Conservation (phyloP, 2,329 filamentous ascomycete genomes). For the Colletotrichum echinochloae region DNA sequence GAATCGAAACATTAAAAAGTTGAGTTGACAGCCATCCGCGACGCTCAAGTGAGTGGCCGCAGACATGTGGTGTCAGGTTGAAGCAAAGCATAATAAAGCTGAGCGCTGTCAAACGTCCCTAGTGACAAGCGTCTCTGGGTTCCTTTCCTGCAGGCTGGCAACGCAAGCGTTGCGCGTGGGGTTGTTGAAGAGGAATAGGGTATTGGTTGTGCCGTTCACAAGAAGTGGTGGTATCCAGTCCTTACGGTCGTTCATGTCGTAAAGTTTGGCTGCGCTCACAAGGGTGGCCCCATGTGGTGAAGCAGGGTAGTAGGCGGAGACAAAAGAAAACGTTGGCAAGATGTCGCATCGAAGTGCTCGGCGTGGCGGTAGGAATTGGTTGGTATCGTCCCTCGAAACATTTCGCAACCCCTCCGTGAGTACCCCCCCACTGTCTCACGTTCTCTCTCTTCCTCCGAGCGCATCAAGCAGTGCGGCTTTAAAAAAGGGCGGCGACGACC, state of each 20-base stretch:
- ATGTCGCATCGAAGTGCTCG: constrained; percentile 40
- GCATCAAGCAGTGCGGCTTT: constrained; percentile 45
- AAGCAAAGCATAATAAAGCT: constrained; percentile 22
- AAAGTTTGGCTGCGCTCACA: constrained; percentile 23
- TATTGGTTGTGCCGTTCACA: constrained; percentile 30
- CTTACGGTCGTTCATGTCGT: constrained; percentile 32
- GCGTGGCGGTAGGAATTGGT: background rate
- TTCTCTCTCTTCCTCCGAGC: background rate
- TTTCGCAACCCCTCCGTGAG: background rate
- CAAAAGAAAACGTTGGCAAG: constrained; percentile 28
- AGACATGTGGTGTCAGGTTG: background rate
- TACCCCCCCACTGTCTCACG: background rate
- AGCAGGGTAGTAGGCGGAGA: constrained; percentile 15
- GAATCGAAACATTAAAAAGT: constrained; percentile 38
- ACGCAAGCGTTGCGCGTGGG: constrained; percentile 33
- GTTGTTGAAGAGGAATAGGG: constrained; percentile 34
- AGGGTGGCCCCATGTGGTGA: background rate
- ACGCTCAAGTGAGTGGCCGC: background rate
- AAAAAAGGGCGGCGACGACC: constrained; percentile 64
- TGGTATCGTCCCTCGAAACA: constrained; percentile 19
- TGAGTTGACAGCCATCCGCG: constrained; percentile 1
- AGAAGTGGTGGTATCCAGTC: constrained; percentile 22
- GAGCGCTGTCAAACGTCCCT: constrained; percentile 34
- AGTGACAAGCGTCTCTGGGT: constrained; percentile 29
- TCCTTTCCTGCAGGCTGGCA: constrained; percentile 39